Percentiles rank a stretch among this genome's conserved stretches.
Evolutionary conservation across 768 basidiomycete genomes (phyloP).

Genomic region (Mycena sanguinolenta): DNA sequence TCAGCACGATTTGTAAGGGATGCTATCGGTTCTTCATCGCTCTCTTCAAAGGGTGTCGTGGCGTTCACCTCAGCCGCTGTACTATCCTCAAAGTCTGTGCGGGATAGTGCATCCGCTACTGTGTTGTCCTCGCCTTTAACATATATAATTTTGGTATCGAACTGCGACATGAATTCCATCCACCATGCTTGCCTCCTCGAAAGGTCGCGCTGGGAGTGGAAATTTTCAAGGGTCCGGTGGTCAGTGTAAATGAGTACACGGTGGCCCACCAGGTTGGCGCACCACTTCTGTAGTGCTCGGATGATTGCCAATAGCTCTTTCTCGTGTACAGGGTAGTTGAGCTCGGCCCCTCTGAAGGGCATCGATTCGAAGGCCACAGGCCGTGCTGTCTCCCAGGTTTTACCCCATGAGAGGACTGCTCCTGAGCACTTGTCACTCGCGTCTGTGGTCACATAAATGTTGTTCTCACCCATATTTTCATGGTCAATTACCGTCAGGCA

Average conservation of each 20-base stretch:
- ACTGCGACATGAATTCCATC: too few relatives aligned
- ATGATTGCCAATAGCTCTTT: background rate
- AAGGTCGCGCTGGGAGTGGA: background rate
- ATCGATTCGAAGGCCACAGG: conserved; percentile 45
- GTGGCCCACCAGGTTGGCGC: background rate
- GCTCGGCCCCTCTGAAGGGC: conserved; percentile 37
- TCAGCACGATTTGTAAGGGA: too few relatives aligned
- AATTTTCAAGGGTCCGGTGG: background rate
- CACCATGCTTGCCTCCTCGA: too few relatives aligned
- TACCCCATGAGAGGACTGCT: conserved; percentile 42
- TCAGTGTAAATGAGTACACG: background rate
- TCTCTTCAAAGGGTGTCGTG: too few relatives aligned
- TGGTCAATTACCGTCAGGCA: conserved; percentile 1
- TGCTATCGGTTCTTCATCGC: too few relatives aligned
- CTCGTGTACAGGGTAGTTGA: conserved; percentile 45
- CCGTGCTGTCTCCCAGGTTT: conserved; percentile 42
- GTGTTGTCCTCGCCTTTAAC: too few relatives aligned
- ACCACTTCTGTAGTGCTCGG: background rate
- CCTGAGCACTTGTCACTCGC: conserved; percentile 43
- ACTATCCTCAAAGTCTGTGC: conserved; percentile 11
- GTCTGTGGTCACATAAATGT: conserved; percentile 46
- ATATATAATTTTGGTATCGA: too few relatives aligned
- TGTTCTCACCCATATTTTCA: conserved; percentile 34
- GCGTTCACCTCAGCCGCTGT: too few relatives aligned
- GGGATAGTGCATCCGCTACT: background rate